Percentiles rank a stretch among this genome's conserved stretches.
These are phyloP conservation scores for Erythrophleum ivorense DNA, from an alignment of 331 rosid species.

Conservation along the genomic window DNA sequence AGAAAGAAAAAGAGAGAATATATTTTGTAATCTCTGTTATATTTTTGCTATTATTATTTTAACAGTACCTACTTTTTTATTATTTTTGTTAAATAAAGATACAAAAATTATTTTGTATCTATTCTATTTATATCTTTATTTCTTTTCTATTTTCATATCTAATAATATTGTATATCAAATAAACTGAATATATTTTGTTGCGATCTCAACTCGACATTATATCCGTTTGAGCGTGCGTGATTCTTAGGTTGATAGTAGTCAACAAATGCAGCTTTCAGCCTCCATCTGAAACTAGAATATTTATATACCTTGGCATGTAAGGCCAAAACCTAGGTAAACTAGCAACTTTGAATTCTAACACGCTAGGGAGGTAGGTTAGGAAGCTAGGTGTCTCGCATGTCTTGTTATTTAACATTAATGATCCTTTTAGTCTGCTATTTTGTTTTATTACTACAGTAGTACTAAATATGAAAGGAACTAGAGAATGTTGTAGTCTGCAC, in stretches of 20 bases:
- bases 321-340: not conserved
- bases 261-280: conserved; percentile 11
- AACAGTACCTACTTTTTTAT: no score
- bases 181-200: not conserved
- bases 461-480: conserved; percentile 57
- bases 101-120: no score
- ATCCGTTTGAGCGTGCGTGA: no score
- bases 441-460: conserved; percentile 28
- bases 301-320: not conserved
- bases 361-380: not conserved
- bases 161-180: no score
- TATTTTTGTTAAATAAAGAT: no score
- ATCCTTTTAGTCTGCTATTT: conserved; percentile 36
- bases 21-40: no score
- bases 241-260: not conserved
- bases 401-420: conserved; percentile 12
- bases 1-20: no score
- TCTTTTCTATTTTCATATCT: no score
- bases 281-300: not conserved
- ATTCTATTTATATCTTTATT: no score
- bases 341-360: not conserved
- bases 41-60: no score
- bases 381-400: conserved; percentile 27
- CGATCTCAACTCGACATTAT: no score
- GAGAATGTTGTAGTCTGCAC: conserved; percentile 49